Evolutionary conservation across 805 yeast genomes (phyloP).

Genomic region (Clavispora santaluciae): DNA sequence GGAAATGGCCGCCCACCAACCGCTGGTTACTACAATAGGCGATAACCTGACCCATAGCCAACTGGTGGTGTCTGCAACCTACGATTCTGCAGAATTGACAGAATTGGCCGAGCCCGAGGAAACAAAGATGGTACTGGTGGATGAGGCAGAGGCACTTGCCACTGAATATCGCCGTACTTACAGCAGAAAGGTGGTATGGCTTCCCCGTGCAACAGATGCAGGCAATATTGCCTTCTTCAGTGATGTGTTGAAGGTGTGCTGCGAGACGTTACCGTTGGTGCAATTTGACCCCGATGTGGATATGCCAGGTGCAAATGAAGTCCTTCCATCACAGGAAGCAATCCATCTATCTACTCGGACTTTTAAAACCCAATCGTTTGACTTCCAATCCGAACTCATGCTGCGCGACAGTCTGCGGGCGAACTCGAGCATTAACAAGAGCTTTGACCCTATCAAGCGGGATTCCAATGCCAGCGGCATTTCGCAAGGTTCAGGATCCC

Average conservation of each 20-base stretch:
- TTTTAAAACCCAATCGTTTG: conserved; percentile 5
- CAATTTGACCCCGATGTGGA: conserved; percentile 18
- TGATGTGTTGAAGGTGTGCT: conserved; percentile 53
- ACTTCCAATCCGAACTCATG: conserved; percentile 2
- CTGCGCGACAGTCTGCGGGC: conserved; percentile 6
- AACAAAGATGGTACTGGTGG: conserved; percentile 15
- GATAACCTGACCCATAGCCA: not conserved
- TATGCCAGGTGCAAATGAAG: conserved; percentile 16
- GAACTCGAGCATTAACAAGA: conserved; percentile 9
- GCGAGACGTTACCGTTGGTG: conserved; percentile 52
- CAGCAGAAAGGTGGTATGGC: conserved; percentile 42
- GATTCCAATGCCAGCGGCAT: conserved; percentile 34
- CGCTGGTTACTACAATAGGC: not conserved
- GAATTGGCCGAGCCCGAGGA: conserved; percentile 18
- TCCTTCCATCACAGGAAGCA: conserved; percentile 23
- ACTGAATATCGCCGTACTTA: conserved; percentile 19
- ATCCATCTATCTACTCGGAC: conserved; percentile 18
- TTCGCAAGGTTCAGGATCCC: conserved; percentile 23
- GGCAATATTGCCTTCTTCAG: conserved; percentile 58
- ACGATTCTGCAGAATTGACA: conserved; percentile 6
- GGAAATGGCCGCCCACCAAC: not conserved
- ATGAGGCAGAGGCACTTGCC: conserved; percentile 26
- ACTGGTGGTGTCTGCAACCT: conserved; percentile 1
- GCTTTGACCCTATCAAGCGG: conserved; percentile 31
- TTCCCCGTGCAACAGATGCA: conserved; percentile 52